Evolutionary conservation across 441 rosid genomes (phyloP).

Genomic region (Biscutella auriculata): DNA sequence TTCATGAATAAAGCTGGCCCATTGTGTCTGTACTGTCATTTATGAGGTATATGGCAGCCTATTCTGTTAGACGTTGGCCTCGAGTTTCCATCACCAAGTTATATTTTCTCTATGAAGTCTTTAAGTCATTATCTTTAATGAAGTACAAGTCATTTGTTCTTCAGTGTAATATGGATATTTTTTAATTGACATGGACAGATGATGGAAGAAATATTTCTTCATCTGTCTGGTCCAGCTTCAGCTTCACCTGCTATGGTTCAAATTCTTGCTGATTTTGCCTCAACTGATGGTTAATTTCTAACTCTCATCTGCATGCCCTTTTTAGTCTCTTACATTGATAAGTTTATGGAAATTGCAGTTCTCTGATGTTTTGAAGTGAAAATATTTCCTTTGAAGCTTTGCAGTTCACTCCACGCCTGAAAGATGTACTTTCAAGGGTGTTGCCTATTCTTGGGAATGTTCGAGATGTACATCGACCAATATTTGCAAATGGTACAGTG

Average conservation of each 20-base stretch:
- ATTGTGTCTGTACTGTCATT: neutral
- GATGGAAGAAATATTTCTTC: constrained; percentile 93
- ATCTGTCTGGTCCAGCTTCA: constrained; percentile 60
- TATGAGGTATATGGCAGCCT: neutral
- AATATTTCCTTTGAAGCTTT: constrained; percentile 58
- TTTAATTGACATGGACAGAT: constrained; percentile 44
- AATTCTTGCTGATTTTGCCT: constrained; percentile 93
- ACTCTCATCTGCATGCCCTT: constrained; percentile 15
- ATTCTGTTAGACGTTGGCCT: neutral
- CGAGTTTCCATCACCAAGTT: neutral
- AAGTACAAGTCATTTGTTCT: neutral
- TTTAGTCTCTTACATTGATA: constrained; percentile 5
- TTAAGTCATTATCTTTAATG: neutral
- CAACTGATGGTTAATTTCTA: constrained; percentile 71
- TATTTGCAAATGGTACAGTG: constrained; percentile 82
- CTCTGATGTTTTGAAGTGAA: constrained; percentile 26
- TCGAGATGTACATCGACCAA: constrained; percentile 74
- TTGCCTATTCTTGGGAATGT: constrained; percentile 87
- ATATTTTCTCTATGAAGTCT: neutral
- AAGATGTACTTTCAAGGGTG: constrained; percentile 81
- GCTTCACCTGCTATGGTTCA: constrained; percentile 93
- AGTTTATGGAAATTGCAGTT: constrained; percentile 9
- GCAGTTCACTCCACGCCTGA: constrained; percentile 89
- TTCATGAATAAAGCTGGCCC: neutral
- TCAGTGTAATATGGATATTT: neutral